Conservation (phyloP, 106 monocot species). For the Acorus gramineus region DNA sequence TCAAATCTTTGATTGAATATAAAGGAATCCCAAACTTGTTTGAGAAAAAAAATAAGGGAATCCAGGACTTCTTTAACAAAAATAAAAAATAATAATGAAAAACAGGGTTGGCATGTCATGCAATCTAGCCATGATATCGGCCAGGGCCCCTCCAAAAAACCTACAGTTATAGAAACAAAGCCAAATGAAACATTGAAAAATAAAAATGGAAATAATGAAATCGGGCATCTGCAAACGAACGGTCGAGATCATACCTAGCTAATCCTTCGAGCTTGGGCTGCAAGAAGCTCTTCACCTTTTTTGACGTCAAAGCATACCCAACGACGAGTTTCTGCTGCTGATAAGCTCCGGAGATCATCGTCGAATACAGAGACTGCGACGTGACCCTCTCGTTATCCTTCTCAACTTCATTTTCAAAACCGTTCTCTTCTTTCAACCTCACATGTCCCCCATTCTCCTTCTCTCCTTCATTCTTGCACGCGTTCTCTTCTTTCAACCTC, state of each 20-base stretch:
- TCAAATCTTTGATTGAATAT: no score
- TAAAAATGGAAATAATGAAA: not conserved
- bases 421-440: constrained; percentile 33
- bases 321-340: constrained; percentile 50
- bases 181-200: not conserved
- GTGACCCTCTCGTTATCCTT: constrained; percentile 16
- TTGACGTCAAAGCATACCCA: constrained; percentile 87
- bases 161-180: not conserved
- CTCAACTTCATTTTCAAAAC: constrained; percentile 21
- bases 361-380: no score
- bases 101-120: no score
- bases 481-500: constrained; percentile 34
- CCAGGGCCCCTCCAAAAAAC: no score
- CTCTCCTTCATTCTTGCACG: constrained; percentile 21
- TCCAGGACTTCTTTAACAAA: no score
- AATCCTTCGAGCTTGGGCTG: constrained; percentile 73
- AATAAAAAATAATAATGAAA: no score
- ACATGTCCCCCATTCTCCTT: constrained; percentile 11
- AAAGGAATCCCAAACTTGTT: no score
- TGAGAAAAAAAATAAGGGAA: no score
- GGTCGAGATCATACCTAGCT: constrained; percentile 44
- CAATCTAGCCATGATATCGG: no score
- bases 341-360: constrained; percentile 1
- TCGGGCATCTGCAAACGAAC: not conserved
- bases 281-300: constrained; percentile 94